Percentiles rank a stretch among this genome's conserved stretches.
Evolutionary conservation across 2,329 filamentous ascomycete genomes (phyloP).

Genomic region (Davidsoniella australis): DNA sequence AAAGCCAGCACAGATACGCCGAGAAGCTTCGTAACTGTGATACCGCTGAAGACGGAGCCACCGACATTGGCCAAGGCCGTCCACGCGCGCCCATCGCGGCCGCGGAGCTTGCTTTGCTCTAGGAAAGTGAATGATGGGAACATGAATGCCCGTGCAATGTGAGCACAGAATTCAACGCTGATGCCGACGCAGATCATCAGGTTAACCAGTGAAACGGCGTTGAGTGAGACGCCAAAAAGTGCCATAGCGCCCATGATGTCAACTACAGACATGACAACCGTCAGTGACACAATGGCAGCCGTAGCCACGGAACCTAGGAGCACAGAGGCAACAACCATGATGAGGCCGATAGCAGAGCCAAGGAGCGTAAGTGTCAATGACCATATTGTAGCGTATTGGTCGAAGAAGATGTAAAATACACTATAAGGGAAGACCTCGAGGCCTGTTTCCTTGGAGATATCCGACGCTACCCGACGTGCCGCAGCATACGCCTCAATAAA

Average conservation of each 20-base stretch:
- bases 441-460: constrained; percentile 53
- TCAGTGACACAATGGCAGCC: constrained; percentile 64
- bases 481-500: constrained; percentile 85
- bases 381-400: constrained; percentile 82
- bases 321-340: constrained; percentile 61
- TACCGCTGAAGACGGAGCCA: constrained; percentile 85
- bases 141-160: constrained; percentile 89
- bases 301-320: constrained; percentile 75
- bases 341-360: constrained; percentile 67
- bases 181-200: constrained; percentile 95
- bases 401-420: constrained; percentile 97
- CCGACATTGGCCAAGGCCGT: constrained; percentile 89
- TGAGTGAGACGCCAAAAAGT: constrained; percentile 70
- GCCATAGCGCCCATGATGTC: constrained; percentile 96
- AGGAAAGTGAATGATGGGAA: constrained; percentile 74
- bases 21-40: constrained; percentile 87
- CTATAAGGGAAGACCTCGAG: constrained; percentile 90
- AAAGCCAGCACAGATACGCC: constrained; percentile 87
- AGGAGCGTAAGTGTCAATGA: constrained; percentile 63
- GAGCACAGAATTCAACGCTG: constrained; percentile 90
- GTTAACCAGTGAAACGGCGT: constrained; percentile 90
- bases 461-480: constrained; percentile 70
- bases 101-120: constrained; percentile 39
- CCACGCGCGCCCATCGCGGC: constrained; percentile 65
- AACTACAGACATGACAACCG: constrained; percentile 81